phyloP scores from a whole-genome alignment of 208 protist species.

The Entamoeba moshkovskii region DNA sequence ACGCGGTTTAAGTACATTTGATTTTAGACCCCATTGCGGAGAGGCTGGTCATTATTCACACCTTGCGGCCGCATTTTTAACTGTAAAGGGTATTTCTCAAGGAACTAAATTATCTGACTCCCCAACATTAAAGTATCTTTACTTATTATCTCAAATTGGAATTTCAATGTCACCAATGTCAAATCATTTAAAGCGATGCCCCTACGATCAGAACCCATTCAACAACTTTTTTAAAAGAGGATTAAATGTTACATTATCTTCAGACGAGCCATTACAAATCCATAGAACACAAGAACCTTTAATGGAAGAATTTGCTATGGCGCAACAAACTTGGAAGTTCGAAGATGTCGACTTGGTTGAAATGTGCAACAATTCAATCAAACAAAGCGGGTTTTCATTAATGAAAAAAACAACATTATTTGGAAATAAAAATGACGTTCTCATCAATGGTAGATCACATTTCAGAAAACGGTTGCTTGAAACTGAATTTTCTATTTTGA shows the following conservation, averaged over 20 bases:
- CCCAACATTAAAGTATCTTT: slow-evolving; percentile 86
- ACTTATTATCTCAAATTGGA: slow-evolving; percentile 84
- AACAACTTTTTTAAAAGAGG: slow-evolving; percentile 33
- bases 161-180: slow-evolving; percentile 89
- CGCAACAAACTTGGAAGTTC: slow-evolving; percentile 6
- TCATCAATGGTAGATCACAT: neutral
- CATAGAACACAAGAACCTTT: slow-evolving; percentile 50
- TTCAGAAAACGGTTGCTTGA: neutral
- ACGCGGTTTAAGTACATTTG: slow-evolving; percentile 68
- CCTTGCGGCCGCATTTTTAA: slow-evolving; percentile 53
- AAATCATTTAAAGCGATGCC: slow-evolving; percentile 90
- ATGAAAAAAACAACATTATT: neutral
- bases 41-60: slow-evolving; percentile 57
- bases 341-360: slow-evolving; percentile 10
- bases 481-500: neutral
- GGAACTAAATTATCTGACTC: slow-evolving; percentile 31
- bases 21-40: slow-evolving; percentile 83
- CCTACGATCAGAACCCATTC: slow-evolving; percentile 84
- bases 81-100: slow-evolving; percentile 76
- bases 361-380: neutral
- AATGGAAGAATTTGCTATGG: slow-evolving; percentile 18
- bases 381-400: neutral
- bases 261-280: slow-evolving; percentile 45
- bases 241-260: neutral
- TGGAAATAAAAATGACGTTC: slow-evolving; percentile 16